Evolutionary conservation across 2,329 filamentous ascomycete genomes (phyloP), one percentile per base, ranked within the genome.

Genomic region (Didymellaceae sp.): DNA sequence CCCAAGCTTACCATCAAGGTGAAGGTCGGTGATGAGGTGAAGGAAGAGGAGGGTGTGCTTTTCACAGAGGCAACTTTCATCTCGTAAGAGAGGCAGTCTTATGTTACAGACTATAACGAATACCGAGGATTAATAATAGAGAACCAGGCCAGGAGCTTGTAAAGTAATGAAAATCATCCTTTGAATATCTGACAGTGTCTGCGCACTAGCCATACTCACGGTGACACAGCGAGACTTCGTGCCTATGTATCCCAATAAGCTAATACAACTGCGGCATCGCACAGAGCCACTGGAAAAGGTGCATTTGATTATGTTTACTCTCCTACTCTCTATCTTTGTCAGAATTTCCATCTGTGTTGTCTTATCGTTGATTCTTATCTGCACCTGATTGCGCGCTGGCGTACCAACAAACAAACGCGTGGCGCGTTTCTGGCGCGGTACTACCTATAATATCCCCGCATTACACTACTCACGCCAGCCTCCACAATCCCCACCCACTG

Each of bases 61-160:
- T 96, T 95, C 76, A 85, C 84, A 49, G 94, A 99, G 78, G 91
- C 94, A 2, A 97, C 92, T n/a, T 99, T 97, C 78, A 96, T 99
- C 75, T 91, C 88, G 43, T 87, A 70, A 73, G 58, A 46, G n/a
- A 35, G n/a, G n/a, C n/a, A 37, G 20, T 35, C 59, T 59, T 55
- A 10, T n/a, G n/a, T 24, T 13, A 53, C 32, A 41, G 44, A 52
- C 55, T 53, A 50, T 46, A 57, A 54, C 54, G 51, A 56, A 52
- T 57, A 67, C 57, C 61, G 62, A 66, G 59, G 59, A 62, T 60
- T 72, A 72, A 70, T 70, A 47, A 57, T 37, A 46, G 55, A 54
- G 39, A 52, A 48, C 61, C 67, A 65, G 58, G 68, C 62, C 69
- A 59, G 66, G 68, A 46, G 58, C 69, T 63, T 72, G 70, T 63